Conservation (phyloP, 805 yeast genomes). For the Monosporozyma unispora region DNA sequence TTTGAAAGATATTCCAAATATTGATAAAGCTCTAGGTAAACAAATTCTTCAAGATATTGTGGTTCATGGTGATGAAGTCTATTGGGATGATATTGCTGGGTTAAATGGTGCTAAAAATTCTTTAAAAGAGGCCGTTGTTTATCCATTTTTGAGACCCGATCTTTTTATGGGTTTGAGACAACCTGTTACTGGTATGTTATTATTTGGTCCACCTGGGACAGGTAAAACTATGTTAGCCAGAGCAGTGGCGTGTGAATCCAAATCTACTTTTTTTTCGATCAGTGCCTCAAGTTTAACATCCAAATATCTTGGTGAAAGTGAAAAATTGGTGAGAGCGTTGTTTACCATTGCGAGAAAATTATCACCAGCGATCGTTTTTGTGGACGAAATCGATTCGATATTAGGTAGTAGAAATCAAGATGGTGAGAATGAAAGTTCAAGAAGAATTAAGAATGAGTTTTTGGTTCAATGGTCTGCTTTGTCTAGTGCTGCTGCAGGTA, state of each 20-base stretch:
- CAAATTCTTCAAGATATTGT: constrained; percentile 85
- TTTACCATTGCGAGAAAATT: constrained; percentile 76
- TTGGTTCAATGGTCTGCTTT: constrained; percentile 91
- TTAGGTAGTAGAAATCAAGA: constrained; percentile 56
- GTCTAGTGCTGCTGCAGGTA: constrained; percentile 75
- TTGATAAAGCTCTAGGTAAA: constrained; percentile 68
- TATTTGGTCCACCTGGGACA: constrained; percentile 98
- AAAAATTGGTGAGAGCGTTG: constrained; percentile 81
- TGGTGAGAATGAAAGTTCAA: constrained; percentile 71
- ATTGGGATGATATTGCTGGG: constrained; percentile 95
- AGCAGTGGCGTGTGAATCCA: constrained; percentile 93
- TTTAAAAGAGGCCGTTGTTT: constrained; percentile 88
- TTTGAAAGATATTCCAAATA: constrained; percentile 42
- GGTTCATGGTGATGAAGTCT: constrained; percentile 81
- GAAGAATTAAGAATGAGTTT: constrained; percentile 88
- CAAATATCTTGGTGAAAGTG: constrained; percentile 84
- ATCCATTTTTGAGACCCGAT: constrained; percentile 91
- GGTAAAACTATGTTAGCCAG: constrained; percentile 96
- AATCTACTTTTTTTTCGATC: constrained; percentile 84
- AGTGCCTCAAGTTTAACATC: constrained; percentile 87
- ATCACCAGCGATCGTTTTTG: constrained; percentile 89
- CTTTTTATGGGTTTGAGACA: constrained; percentile 83
- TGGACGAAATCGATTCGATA: constrained; percentile 91
- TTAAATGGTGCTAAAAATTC: constrained; percentile 80
- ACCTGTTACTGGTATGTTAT: constrained; percentile 91